Base-by-base conservation (phyloP, 2,329 filamentous ascomycete species). In the Aspergillus awamori region DNA sequence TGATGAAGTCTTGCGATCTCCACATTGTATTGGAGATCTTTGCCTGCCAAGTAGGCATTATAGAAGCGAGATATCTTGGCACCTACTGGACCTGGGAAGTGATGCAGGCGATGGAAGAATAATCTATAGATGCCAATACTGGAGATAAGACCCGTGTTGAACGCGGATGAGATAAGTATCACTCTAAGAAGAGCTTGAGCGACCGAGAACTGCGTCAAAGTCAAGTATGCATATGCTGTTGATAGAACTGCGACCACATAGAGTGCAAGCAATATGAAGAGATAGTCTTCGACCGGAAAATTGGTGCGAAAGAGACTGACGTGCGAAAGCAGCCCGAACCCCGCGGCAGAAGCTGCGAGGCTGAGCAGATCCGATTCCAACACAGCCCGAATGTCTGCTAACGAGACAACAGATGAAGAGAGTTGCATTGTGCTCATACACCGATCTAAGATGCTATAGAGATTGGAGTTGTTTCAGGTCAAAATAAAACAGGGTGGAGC, bases 81-180 rank as follows among this genome's bases (percentile, higher is more conserved):
- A 2, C 61, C 24, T 6, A 66, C 26, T 1, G 71, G 72, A 0
- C 72, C 72, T 1, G 71, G 71, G 28, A 72, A 74, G 2, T 54
- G 53, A 11, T 41, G 59, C 1, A 74, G 63, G 4, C 67, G 64
- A 45, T 74, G 72, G 33, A 71, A 71, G 8, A 68, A 69, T 3
- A 56, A 49, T 28, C 72, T 68, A 55, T 74, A 74, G 8, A 70
- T 15, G 5, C 64, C 17, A 36, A 74, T 73, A 56, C 69, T 72
- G 4, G 24, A 41, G 13, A 28, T 17, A 2, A 61, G 55, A 8
- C 59, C 55, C 2, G 13, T 30, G 11, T 57, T 57, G 13, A 57
- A 53, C 15, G 59, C 53, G 4, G 15, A 45, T 41, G 47, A 5
- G 33, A 41, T 57, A n/a, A 20, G 57, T 22, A 30, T 28, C 4